phyloP scores from a whole-genome alignment of 805 yeast genomes.

The Ogataea henricii region DNA sequence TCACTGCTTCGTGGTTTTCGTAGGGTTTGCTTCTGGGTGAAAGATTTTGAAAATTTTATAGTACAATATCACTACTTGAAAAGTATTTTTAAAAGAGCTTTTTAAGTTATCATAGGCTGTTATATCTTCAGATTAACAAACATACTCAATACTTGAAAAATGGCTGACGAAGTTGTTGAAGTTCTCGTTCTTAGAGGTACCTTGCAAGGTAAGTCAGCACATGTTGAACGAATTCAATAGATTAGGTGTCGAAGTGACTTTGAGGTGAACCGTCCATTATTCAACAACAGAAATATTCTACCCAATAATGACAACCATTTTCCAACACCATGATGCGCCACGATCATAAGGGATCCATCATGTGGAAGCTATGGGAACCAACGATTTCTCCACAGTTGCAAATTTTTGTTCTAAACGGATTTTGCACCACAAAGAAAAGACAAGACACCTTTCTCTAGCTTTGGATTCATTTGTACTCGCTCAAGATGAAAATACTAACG shows the following conservation, averaged over 20 bases:
- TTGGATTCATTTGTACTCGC: no score
- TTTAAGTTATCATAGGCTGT: constrained; percentile 6
- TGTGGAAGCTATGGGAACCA: background rate
- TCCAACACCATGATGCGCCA: background rate
- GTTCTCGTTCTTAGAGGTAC: constrained; percentile 99
- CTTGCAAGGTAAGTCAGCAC: constrained; percentile 71
- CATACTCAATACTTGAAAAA: constrained; percentile 32
- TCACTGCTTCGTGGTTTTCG: constrained; percentile 6
- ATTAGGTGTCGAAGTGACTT: constrained; percentile 1
- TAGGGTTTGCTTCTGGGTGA: constrained; percentile 9
- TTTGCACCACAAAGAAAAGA: background rate
- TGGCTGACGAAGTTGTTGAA: constrained; percentile 76
- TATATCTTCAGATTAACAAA: constrained; percentile 12
- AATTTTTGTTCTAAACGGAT: no score
- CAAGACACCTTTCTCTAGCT: no score
- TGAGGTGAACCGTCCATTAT: background rate
- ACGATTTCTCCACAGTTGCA: background rate
- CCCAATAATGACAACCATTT: background rate
- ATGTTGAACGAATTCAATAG: background rate
- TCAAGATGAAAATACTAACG: constrained; percentile 16
- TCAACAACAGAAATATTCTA: background rate
- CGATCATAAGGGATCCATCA: background rate
- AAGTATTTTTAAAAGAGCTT: constrained; percentile 5
- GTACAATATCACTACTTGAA: constrained; percentile 5
- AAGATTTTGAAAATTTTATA: constrained; percentile 20